Conservation (phyloP, 1,139 yeast genomes). For the Yamadazyma jaroonii region DNA sequence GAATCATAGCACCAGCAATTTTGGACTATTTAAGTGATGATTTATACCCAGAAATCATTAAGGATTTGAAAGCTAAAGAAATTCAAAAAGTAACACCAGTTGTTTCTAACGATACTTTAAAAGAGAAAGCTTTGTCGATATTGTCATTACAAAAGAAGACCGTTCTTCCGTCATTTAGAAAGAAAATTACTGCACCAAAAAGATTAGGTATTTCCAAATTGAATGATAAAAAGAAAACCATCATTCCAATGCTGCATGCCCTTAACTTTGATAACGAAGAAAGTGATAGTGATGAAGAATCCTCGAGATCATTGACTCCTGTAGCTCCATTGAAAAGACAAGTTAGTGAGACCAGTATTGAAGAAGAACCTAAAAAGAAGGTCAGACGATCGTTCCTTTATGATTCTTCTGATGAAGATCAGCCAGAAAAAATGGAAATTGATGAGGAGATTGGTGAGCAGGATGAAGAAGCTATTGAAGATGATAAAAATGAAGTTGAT, state of each 20-base stretch:
- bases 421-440: conserved; percentile 5
- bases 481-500: conserved; percentile 14
- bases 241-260: conserved; percentile 71
- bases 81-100: conserved; percentile 22
- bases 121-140: conserved; percentile 27
- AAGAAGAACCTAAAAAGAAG: conserved; percentile 21
- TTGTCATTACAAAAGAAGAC: conserved; percentile 25
- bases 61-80: conserved; percentile 41
- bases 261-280: conserved; percentile 50
- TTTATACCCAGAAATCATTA: conserved; percentile 53
- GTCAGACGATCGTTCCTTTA: conserved; percentile 25
- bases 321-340: conserved; percentile 29
- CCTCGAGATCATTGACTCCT: conserved; percentile 44
- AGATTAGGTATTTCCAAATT: conserved; percentile 1
- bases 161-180: conserved; percentile 48
- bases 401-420: conserved; percentile 33
- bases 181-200: conserved; percentile 21
- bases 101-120: conserved; percentile 15
- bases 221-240: conserved; percentile 14
- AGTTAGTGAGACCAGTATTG: conserved; percentile 26
- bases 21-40: conserved; percentile 61
- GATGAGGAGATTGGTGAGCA: conserved; percentile 6
- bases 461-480: conserved; percentile 9
- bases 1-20: conserved; percentile 70
- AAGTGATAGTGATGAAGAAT: conserved; percentile 41